phyloP scores from a whole-genome alignment of 2,329 filamentous ascomycete species.

The Fusarium neocosmosporiellum region DNA sequence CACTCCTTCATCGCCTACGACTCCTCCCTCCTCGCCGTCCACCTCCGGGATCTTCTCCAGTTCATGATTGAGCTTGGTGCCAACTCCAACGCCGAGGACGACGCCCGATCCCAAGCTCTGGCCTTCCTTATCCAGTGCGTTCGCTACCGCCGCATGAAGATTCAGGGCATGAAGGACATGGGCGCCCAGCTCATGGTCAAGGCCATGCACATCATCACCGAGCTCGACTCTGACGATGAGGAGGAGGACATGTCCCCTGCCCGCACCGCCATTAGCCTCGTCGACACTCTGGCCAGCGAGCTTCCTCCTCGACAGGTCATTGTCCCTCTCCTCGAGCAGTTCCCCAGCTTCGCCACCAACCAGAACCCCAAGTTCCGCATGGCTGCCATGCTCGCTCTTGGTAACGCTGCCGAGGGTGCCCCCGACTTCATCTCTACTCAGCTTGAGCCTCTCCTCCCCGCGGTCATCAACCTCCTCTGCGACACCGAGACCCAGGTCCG shows the following conservation, averaged over 20 bases:
- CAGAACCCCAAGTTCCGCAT: slow-evolving; percentile 82
- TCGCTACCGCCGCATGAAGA: slow-evolving; percentile 93
- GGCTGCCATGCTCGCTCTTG: slow-evolving; percentile 90
- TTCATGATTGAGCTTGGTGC: slow-evolving; percentile 93
- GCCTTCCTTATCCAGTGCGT: slow-evolving; percentile 95
- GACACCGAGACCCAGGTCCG: slow-evolving; percentile 88
- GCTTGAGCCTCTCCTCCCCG: slow-evolving; percentile 84
- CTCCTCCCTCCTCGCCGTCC: slow-evolving; percentile 81
- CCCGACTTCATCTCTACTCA: slow-evolving; percentile 98
- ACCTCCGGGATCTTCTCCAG: slow-evolving; percentile 89
- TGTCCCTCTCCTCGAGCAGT: slow-evolving; percentile 87
- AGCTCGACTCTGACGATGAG: slow-evolving; percentile 81
- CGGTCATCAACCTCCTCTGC: slow-evolving; percentile 83
- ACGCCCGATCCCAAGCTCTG: slow-evolving; percentile 88
- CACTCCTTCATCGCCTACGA: slow-evolving; percentile 94
- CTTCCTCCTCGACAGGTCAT: slow-evolving; percentile 94
- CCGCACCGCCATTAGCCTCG: slow-evolving; percentile 83
- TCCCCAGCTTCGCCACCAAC: slow-evolving; percentile 83
- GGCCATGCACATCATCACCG: slow-evolving; percentile 88
- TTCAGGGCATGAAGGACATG: slow-evolving; percentile 86
- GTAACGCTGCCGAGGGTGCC: slow-evolving; percentile 94
- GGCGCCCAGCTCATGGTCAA: slow-evolving; percentile 89
- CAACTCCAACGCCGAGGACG: slow-evolving; percentile 82
- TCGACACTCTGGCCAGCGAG: slow-evolving; percentile 89
- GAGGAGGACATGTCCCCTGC: slow-evolving; percentile 86